A percentile compares a stretch with the other conserved stretches of the same genome.
These are phyloP conservation scores for Dioscorea alata DNA, from an alignment of 106 monocot genomes.

Conservation along the genomic window DNA sequence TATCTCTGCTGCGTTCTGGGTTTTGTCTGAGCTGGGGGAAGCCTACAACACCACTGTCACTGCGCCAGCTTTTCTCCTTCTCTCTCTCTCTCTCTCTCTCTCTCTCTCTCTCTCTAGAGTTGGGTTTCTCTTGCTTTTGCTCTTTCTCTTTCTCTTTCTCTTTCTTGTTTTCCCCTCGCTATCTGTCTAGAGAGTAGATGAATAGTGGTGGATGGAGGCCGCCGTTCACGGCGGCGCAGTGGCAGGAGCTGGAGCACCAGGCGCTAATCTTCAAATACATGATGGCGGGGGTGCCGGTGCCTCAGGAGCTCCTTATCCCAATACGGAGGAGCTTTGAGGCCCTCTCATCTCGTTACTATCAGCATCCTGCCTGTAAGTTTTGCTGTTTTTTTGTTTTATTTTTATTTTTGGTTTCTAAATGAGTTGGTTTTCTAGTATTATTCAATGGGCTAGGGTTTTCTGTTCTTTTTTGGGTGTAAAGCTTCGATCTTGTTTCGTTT, in stretches of 20 bases:
- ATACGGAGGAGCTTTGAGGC: slow-evolving; percentile 36
- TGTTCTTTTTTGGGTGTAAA: too few relatives aligned
- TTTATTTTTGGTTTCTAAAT: not conserved
- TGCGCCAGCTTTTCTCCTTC: not conserved
- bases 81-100: not conserved
- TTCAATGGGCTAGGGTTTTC: too few relatives aligned
- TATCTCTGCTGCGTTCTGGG: not conserved
- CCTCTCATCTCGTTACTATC: slow-evolving; percentile 31
- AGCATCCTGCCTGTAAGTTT: slow-evolving; percentile 28
- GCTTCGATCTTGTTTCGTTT: too few relatives aligned
- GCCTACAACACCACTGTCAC: not conserved
- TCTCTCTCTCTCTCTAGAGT: not conserved
- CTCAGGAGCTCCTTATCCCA: slow-evolving; percentile 29
- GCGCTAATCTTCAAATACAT: slow-evolving; percentile 51
- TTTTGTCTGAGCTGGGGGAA: not conserved
- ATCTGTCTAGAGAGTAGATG: slow-evolving; percentile 1
- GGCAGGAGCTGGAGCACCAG: slow-evolving; percentile 59
- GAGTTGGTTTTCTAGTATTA: not conserved
- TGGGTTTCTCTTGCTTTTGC: not conserved
- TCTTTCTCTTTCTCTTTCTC: not conserved
- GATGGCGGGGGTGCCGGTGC: slow-evolving; percentile 33
- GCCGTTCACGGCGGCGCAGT: slow-evolving; percentile 51
- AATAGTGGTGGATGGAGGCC: slow-evolving; percentile 19
- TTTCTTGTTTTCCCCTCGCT: not conserved
- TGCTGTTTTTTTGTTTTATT: not conserved